Percentiles rank a stretch among this genome's conserved stretches.
Conservation (phyloP, 1,284 basidiomycete species). For the Ganoderma multipileum region DNA sequence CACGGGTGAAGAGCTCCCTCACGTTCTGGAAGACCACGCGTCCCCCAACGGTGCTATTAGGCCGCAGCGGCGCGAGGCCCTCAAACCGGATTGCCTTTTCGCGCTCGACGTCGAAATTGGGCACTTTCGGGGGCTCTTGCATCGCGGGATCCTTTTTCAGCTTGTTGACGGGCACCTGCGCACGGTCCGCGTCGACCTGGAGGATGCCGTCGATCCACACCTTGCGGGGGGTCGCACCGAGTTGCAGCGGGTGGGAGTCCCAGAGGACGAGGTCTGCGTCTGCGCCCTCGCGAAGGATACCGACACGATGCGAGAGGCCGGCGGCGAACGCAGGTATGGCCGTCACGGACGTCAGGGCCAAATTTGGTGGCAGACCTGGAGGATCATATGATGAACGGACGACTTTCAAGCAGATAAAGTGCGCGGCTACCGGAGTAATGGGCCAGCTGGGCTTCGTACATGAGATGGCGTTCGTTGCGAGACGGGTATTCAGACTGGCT, state of each 20-base stretch:
- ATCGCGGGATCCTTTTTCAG: slow-evolving; percentile 37
- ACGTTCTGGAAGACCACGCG: slow-evolving; percentile 67
- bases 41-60: slow-evolving; percentile 42
- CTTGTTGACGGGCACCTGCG: slow-evolving; percentile 41
- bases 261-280: slow-evolving; percentile 71
- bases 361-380: slow-evolving; percentile 55
- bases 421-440: slow-evolving; percentile 68
- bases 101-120: slow-evolving; percentile 66
- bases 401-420: not conserved
- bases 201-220: slow-evolving; percentile 79
- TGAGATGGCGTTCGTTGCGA: slow-evolving; percentile 78
- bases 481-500: slow-evolving; percentile 73
- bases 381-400: not conserved
- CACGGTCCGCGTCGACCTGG: slow-evolving; percentile 61
- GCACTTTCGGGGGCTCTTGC: slow-evolving; percentile 62
- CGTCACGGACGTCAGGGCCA: slow-evolving; percentile 79
- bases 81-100: slow-evolving; percentile 63
- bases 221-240: slow-evolving; percentile 79
- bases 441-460: slow-evolving; percentile 89
- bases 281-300: slow-evolving; percentile 69
- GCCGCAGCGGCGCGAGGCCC: slow-evolving; percentile 69
- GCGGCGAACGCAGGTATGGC: slow-evolving; percentile 79
- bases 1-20: slow-evolving; percentile 48
- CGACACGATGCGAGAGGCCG: slow-evolving; percentile 85
- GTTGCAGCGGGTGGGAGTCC: slow-evolving; percentile 82